Evolutionary conservation across 176 grass and related monocot species (phyloP), one percentile per base, ranked within the genome.

Genomic region (sorghum (Sorghum bicolor)): DNA sequence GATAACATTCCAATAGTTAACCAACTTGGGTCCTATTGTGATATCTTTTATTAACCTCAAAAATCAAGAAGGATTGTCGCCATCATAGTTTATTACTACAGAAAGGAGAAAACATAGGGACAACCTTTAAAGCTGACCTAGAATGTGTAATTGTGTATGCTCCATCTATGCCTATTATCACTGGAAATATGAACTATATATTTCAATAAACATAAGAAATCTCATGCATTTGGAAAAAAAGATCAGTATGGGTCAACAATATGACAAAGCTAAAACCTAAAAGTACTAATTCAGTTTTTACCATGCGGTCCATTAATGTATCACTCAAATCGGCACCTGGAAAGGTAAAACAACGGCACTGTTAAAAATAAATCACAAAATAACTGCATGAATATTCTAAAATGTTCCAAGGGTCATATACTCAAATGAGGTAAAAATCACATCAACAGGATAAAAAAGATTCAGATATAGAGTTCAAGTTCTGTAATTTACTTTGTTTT

Each of bases 241-340:
- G 79, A 67, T 71, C 53, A 14, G 4, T 25, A 72, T 16, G 4
- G 22, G 34, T 25, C 60, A 77, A 24, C 0, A 85, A 53, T 8
- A 72, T 72, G 55, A 64, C 22, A 44, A 80, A 37, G 63, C 14
- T 75, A 80, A 34, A 85, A 34, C 33, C 17, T 64, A 76, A 69
- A 76, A 62, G 67, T 81, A 19, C 31, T 39, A 22, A 61, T 67
- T 83, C 3, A 79, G 48, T 66, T 34, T 69, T 87, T 96, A 94
- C 96, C 93, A 96, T 99, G 86, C 91, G 96, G 78, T 96, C 96
- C 96, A 96, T 99, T 70, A 91, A 85, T 50, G 93, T 99, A 48
- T 99, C 96, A 48, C 87, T 99, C 81, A 96, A 92, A 85, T 99
- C 96, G 68, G 91, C 96, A 82, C 91, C 93, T 99, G 93, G 26